Conservation (phyloP, 164 flowering plant species). For the Piper betle region DNA sequence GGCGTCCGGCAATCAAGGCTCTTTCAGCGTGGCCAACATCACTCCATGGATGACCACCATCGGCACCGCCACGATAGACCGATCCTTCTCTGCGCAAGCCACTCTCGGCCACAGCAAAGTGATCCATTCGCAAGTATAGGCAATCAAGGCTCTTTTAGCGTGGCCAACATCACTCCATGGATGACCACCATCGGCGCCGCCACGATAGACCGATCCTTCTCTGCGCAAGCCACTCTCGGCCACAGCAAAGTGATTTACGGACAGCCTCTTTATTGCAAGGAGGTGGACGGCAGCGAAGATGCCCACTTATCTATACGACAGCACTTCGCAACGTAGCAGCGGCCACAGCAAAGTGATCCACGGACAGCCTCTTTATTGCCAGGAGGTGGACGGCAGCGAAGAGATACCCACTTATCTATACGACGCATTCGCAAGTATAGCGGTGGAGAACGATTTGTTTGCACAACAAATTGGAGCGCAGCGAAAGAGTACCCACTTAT, state of each 20-base stretch:
- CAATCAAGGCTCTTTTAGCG: slow-evolving; percentile 31
- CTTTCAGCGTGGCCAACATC: slow-evolving; percentile 44
- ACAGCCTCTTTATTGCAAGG: slow-evolving; percentile 25
- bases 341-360: slow-evolving; percentile 31
- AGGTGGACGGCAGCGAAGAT: slow-evolving; percentile 1
- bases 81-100: slow-evolving; percentile 60
- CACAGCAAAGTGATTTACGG: slow-evolving; percentile 27
- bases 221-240: slow-evolving; percentile 26
- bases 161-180: slow-evolving; percentile 43
- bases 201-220: slow-evolving; percentile 37
- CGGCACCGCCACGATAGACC: slow-evolving; percentile 84
- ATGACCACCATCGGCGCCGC: slow-evolving; percentile 49
- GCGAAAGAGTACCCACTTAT: too few species aligned
- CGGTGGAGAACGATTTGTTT: too few species aligned
- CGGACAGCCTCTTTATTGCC: slow-evolving; percentile 43
- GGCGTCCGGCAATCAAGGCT: slow-evolving; percentile 49
- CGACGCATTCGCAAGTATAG: too few species aligned
- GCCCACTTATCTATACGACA: slow-evolving; percentile 14
- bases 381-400: slow-evolving; percentile 35
- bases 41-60: slow-evolving; percentile 93
- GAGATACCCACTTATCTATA: too few species aligned
- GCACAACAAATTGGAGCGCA: too few species aligned
- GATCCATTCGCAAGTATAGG: slow-evolving; percentile 51
- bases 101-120: slow-evolving; percentile 53
- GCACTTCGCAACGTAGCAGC: slow-evolving; percentile 47